These are phyloP conservation scores for Moesziomyces parantarcticus DNA, from an alignment of 1,284 basidiomycete species.

Conservation along the genomic window DNA sequence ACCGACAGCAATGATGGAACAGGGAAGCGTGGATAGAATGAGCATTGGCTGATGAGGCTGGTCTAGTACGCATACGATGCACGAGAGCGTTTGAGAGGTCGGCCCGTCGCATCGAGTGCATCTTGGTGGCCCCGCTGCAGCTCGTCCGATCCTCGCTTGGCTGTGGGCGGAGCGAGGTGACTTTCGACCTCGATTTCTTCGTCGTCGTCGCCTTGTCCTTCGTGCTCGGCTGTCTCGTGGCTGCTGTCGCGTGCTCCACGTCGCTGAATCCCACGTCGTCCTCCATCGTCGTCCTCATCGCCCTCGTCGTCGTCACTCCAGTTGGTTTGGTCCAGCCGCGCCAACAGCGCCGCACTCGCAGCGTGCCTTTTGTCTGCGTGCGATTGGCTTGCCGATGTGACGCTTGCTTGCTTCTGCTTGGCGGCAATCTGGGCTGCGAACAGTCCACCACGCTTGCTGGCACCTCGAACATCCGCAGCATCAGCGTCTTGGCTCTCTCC, in stretches of 20 bases:
- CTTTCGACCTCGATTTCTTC: constrained; percentile 6
- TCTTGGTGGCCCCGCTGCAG: constrained; percentile 23
- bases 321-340: constrained; percentile 42
- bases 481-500: constrained; percentile 9
- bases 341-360: constrained; percentile 34
- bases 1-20: background rate
- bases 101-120: constrained; percentile 19
- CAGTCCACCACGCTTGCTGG: constrained; percentile 19
- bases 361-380: constrained; percentile 4
- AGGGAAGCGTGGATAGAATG: background rate
- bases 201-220: background rate
- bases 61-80: constrained; percentile 35
- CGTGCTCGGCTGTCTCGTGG: constrained; percentile 6
- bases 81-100: constrained; percentile 33
- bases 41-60: background rate
- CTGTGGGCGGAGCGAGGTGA: constrained; percentile 6
- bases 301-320: constrained; percentile 54
- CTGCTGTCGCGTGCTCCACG: constrained; percentile 10
- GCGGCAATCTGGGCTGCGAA: constrained; percentile 39
- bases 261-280: background rate
- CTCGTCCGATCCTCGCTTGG: constrained; percentile 24
- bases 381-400: background rate
- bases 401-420: constrained; percentile 4
- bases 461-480: too few relatives aligned
- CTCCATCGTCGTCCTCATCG: constrained; percentile 8